Base-by-base conservation (phyloP, 768 basidiomycete genomes). In the Podaxis rugospora region DNA sequence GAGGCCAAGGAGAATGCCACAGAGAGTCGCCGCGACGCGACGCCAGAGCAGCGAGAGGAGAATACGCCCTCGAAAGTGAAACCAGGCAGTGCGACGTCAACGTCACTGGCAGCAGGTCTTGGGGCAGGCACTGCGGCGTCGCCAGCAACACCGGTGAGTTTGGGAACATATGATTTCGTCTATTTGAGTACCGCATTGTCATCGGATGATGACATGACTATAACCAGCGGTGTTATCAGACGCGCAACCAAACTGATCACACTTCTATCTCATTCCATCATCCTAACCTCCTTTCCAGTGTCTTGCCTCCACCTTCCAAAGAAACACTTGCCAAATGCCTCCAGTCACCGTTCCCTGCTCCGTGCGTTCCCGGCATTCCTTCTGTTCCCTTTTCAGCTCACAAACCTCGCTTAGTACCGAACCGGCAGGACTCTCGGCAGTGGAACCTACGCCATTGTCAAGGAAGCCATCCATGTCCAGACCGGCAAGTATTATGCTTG, bases 401-500 rank as follows among this genome's bases (percentile, higher is more conserved):
- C 64, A 37, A 14, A 23, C 10, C 32, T 21, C 59, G 36, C 47
- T 28, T 66, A 92, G 91, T 93, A 93, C 68, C 89, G 90, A 64
- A 94, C 93, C 7, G 93, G 93, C 64, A 90, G 87, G 73, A 92
- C 89, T 4, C 85, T 90, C 42, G 92, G 92, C 25, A 94, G 90
- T 69, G 95, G 95, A 51, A 97, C 95, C 46, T 98, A 97, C 69
- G 93, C 93, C 62, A 93, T 95, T 72, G 93, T 94, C 51, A 94
- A 93, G 75, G 94, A 97, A 78, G 95, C 95, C 49, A 91, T 95
- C 25, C 93, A 96, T 69, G 88, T 96, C 78, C 88, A 90, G 77
- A 93, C 94, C 1, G 80, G 80, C 62, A 84, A 97, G 73, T 96
- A 95, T 77, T 98, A 90, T 80, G 97, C 96, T 21, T 98, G 95